Percentiles rank a stretch among this genome's conserved stretches.
These are phyloP conservation scores for Nepenthes gracilis DNA, from an alignment of 148 eudicot species.

Conservation along the genomic window DNA sequence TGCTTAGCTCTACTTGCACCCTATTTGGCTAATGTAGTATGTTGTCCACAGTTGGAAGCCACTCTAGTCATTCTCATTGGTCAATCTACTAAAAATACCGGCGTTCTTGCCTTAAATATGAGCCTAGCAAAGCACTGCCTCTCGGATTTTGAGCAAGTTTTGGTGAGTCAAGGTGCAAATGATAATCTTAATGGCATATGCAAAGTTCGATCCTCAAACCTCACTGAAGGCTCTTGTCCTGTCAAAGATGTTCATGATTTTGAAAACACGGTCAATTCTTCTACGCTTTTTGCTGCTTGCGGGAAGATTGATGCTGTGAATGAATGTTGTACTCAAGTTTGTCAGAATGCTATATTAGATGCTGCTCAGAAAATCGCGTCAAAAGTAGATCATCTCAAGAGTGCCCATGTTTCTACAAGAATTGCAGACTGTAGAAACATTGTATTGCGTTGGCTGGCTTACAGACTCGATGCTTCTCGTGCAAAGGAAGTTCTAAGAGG, in stretches of 20 bases:
- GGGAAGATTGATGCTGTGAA: constrained; percentile 69
- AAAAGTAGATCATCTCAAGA: constrained; percentile 33
- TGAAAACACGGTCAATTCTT: constrained; percentile 53
- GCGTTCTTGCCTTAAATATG: constrained; percentile 52
- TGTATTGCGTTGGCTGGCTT: constrained; percentile 80
- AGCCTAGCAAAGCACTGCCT: constrained; percentile 64
- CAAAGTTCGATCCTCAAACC: constrained; percentile 61
- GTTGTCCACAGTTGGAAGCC: constrained; percentile 93
- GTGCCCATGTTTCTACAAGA: constrained; percentile 23
- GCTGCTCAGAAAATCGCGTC: constrained; percentile 67
- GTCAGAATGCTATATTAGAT: constrained; percentile 76
- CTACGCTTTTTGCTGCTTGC: constrained; percentile 58
- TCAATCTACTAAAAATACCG: constrained; percentile 62
- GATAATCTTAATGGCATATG: constrained; percentile 55
- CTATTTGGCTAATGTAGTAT: constrained; percentile 73
- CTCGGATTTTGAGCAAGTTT: constrained; percentile 65
- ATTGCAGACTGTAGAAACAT: constrained; percentile 61
- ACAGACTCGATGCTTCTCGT: constrained; percentile 55
- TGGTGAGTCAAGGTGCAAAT: constrained; percentile 74
- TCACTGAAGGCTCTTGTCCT: constrained; percentile 84
- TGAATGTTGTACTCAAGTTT: constrained; percentile 81
- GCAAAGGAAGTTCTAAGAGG: constrained; percentile 87
- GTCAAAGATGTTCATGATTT: constrained; percentile 63
- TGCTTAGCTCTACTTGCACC: constrained; percentile 65
- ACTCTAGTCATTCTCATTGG: constrained; percentile 68